These are phyloP conservation scores for Chytridium lagenaria DNA, from an alignment of 371 early-diverging fungal genomes.

Conservation along the genomic window DNA sequence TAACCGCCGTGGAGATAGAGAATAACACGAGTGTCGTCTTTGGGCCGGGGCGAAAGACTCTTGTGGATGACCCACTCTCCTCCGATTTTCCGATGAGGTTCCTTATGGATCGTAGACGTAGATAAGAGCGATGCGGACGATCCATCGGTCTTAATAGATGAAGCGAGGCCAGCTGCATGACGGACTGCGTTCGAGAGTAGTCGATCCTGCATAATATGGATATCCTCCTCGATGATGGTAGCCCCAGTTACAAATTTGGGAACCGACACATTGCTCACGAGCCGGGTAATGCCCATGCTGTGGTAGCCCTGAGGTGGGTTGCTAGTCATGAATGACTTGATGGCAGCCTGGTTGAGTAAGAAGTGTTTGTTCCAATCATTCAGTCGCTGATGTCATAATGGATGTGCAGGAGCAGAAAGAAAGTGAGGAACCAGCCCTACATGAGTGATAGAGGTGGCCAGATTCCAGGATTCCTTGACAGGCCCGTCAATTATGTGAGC, in stretches of 20 bases:
- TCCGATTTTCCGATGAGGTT: background rate
- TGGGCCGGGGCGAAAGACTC: background rate
- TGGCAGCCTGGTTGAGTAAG: slow-evolving; percentile 22
- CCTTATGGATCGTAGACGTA: background rate
- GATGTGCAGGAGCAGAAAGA: no score
- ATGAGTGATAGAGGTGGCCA: slow-evolving; percentile 17
- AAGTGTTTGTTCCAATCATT: slow-evolving; percentile 3
- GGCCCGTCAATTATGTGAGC: slow-evolving; percentile 31
- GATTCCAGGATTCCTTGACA: slow-evolving; percentile 28
- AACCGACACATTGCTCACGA: slow-evolving; percentile 21
- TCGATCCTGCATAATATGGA: background rate
- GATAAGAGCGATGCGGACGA: background rate
- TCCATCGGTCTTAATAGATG: background rate
- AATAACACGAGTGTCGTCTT: slow-evolving; percentile 42
- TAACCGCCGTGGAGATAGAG: slow-evolving; percentile 68
- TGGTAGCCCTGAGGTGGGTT: slow-evolving; percentile 42
- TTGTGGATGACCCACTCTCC: slow-evolving; percentile 39
- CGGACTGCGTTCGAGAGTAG: background rate
- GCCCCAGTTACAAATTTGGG: slow-evolving; percentile 12
- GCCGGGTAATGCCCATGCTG: slow-evolving; percentile 34
- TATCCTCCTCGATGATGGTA: background rate
- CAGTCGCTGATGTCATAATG: no score
- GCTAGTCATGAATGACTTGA: slow-evolving; percentile 12
- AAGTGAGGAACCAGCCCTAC: background rate
- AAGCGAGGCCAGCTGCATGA: background rate